Evolutionary conservation across 2,329 filamentous ascomycete species (phyloP).

Genomic region (Fusarium veterinarium): DNA sequence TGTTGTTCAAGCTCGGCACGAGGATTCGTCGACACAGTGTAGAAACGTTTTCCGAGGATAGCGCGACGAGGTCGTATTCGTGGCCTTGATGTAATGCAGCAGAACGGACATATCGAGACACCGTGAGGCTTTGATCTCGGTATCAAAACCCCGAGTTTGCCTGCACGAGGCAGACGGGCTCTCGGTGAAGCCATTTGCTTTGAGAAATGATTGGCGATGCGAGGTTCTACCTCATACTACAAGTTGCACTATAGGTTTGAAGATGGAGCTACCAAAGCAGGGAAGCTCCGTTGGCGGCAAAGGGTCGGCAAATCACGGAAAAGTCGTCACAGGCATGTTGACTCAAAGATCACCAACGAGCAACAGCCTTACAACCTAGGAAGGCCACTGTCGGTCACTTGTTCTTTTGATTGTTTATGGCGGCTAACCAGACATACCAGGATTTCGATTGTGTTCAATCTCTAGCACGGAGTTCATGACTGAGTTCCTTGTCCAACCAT

Average conservation of each 20-base stretch:
- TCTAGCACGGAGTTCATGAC: not conserved
- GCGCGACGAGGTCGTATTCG: constrained; percentile 40
- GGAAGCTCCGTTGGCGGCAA: constrained; percentile 40
- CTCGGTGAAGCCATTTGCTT: constrained; percentile 48
- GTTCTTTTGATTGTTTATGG: not conserved
- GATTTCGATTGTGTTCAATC: not conserved
- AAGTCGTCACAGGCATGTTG: constrained; percentile 9
- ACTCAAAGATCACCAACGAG: constrained; percentile 9
- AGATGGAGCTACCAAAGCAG: constrained; percentile 29
- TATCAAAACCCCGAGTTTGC: constrained; percentile 44
- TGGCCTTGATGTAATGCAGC: constrained; percentile 43
- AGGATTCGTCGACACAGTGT: constrained; percentile 46
- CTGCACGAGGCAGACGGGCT: constrained; percentile 44
- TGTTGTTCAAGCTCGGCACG: constrained; percentile 68
- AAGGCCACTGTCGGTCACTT: constrained; percentile 21
- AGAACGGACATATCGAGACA: constrained; percentile 48
- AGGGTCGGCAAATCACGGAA: constrained; percentile 46
- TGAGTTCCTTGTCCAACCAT: not conserved
- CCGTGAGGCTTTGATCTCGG: constrained; percentile 20
- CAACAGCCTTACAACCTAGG: constrained; percentile 16
- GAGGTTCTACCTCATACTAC: constrained; percentile 10
- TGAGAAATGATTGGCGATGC: constrained; percentile 36
- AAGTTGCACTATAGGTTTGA: constrained; percentile 9
- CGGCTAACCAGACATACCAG: not conserved
- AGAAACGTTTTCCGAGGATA: constrained; percentile 43